phyloP scores from a whole-genome alignment of 257 asterid species.

The Ilex aquifolium region DNA sequence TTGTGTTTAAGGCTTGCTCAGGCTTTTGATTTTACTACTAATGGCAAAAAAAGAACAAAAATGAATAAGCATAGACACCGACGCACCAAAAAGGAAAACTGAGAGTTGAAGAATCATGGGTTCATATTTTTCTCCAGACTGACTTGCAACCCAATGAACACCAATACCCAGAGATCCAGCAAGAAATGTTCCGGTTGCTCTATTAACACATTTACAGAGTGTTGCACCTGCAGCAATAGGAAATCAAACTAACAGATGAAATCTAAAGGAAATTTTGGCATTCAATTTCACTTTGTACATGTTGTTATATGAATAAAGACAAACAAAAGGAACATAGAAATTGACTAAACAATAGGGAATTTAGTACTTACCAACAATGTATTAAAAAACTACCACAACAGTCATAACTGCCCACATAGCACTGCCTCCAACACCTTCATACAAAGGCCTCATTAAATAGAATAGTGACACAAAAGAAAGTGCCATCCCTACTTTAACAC shows the following conservation, averaged over 20 bases:
- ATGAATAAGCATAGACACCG: too few species aligned
- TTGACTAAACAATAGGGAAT: too few species aligned
- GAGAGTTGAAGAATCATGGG: conserved; percentile 66
- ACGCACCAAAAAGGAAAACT: conserved; percentile 63
- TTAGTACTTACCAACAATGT: conserved; percentile 57
- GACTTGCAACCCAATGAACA: conserved; percentile 40
- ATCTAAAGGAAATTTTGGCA: too few species aligned
- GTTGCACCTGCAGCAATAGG: conserved; percentile 50
- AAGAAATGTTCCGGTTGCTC: conserved; percentile 49
- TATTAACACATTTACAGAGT: conserved; percentile 55
- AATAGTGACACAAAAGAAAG: conserved; percentile 64
- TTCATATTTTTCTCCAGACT: conserved; percentile 47
- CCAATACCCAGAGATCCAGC: conserved; percentile 49
- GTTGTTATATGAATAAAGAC: too few species aligned
- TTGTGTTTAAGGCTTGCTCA: too few species aligned
- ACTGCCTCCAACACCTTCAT: conserved; percentile 72
- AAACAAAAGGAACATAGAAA: too few species aligned
- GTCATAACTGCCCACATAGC: conserved; percentile 96
- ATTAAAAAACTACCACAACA: conserved; percentile 75
- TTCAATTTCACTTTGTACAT: too few species aligned
- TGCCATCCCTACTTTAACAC: conserved; percentile 71
- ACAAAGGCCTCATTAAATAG: conserved; percentile 76
- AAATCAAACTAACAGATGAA: too few species aligned
- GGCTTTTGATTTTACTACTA: too few species aligned
- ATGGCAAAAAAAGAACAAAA: too few species aligned